Base-by-base conservation (phyloP, 2,329 filamentous ascomycete genomes). In the Paracorniculantispora psalliotae region DNA sequence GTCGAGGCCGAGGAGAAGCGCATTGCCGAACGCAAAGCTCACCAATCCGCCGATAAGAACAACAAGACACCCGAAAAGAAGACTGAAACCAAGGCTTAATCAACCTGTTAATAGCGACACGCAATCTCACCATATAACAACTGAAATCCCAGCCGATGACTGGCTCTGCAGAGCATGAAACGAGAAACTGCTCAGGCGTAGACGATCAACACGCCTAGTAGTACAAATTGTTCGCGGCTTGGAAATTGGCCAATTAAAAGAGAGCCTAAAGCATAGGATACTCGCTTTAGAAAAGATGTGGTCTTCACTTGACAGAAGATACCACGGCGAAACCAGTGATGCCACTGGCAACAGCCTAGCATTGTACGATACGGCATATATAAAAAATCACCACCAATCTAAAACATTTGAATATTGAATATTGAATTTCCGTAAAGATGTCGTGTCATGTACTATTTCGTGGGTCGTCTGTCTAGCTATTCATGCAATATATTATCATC, bases 1-100 rank as follows among this genome's bases (percentile, higher is more conserved):
- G 88, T 93, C 52, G 89, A 84, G 61, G 86, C 90, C 21, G 90
- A 92, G 77, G 90, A 93, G 78, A 79, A 81, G 64, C 76, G 82
- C 41, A 63, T 85, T 44, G 75, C 73, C 19, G 72, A 77, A 66
- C 74, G 73, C 66, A 71, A 75, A 67, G 64, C 50, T 12, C 56
- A 55, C 23, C n/a, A 44, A 25, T 15, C 35, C n/a, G 10, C 57
- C 49, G 23, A 19, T 3, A 10, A 21, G 21, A 43, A 49, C 30
- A 17, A 19, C 41, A 17, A 61, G 35, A 13, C 39, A 10, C 12
- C 21, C 10, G 53, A 51, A 3, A 30, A 57, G 39, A 49, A 37
- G 37, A 5, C 52, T 4, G 39, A 48, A 17, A 19, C 54, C 8
- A 26, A 53, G 37, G 25, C n/a, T n/a, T n/a, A n/a, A n/a, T n/a